Base-by-base conservation (phyloP, 1,284 basidiomycete species). In the Coriolopsis trogii region DNA sequence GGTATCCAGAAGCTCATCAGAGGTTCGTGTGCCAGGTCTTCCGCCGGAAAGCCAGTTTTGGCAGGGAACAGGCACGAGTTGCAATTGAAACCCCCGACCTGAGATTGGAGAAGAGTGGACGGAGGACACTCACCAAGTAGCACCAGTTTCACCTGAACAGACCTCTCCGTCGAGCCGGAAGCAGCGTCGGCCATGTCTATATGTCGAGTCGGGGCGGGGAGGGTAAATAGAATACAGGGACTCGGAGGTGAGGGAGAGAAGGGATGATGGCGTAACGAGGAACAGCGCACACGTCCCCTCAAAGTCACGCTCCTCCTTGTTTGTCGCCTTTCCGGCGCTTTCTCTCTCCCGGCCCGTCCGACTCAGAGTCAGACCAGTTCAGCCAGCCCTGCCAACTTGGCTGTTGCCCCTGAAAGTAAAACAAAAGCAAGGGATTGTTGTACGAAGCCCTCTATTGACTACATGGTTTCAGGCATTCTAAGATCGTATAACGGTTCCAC, bases 121-220 rank as follows among this genome's bases (percentile, higher is more conserved):
- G 10, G 13, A 31, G 38, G n/a, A n/a, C n/a, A 16, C 82, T 67
- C 65, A 91, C 90, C 91, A 59, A 94, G 79, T 16, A 94, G 78
- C 57, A 94, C 92, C 46, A 95, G 82, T 73, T 94, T 95, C 61
- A 95, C 92, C 73, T 94, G 92, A 33, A 93, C 85, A 62, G 91
- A 91, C 73, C 91, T 92, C 72, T 94, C 89, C 51, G 78, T 75
- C 47, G 86, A 78, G 55, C 84, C 84, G 63, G 86, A 83, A 63
- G 84, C 82, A 70, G 82, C 71, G 65, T 90, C 87, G 46, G 84
- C 74, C 88, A 90, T 89, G 58, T 61, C 84, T 59, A 51, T 53
- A 47, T n/a, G 20, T 38, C 21, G 43, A 16, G 31, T 46, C 30
- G 44, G 38, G 41, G 52, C 53, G 50, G 48, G 41, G 52, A 43